Percentiles rank a stretch among this genome's conserved stretches.
Conservation (phyloP, 768 basidiomycete genomes). For the Tremella mesenterica region DNA sequence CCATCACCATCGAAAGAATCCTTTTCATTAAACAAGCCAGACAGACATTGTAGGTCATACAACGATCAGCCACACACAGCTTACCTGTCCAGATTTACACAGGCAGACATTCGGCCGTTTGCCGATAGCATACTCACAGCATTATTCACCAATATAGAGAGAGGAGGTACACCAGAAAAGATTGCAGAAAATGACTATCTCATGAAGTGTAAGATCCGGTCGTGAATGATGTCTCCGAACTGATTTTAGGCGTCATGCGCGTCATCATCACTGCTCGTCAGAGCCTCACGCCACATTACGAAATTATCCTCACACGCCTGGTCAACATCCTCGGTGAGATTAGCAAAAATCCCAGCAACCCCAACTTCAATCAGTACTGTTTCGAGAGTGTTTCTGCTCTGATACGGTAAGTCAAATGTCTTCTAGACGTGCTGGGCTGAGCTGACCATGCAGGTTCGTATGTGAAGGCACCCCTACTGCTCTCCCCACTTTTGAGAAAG, state of each 20-base stretch:
- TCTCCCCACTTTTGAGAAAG: constrained; percentile 65
- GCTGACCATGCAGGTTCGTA: constrained; percentile 56
- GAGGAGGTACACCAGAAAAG: constrained; percentile 72
- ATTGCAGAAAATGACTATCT: constrained; percentile 94
- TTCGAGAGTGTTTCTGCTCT: constrained; percentile 94
- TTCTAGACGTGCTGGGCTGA: neutral
- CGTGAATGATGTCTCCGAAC: neutral
- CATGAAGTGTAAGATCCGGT: constrained; percentile 74
- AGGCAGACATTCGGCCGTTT: constrained; percentile 74
- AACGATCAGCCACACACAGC: neutral
- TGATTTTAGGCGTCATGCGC: constrained; percentile 71
- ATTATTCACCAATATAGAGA: constrained; percentile 70
- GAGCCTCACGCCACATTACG: constrained; percentile 60
- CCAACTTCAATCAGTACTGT: constrained; percentile 92
- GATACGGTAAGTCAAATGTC: constrained; percentile 55
- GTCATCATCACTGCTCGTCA: constrained; percentile 83
- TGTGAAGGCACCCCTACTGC: constrained; percentile 62
- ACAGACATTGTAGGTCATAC: constrained; percentile 58
- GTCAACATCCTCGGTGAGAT: constrained; percentile 77
- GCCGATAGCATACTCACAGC: constrained; percentile 60
- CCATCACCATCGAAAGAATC: constrained; percentile 94
- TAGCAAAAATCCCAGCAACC: constrained; percentile 93
- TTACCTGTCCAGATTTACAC: constrained; percentile 58
- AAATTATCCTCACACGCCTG: constrained; percentile 60
- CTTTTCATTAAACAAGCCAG: constrained; percentile 76